Conservation (phyloP, 164 flowering plant species). For the Magnolia officinalis region DNA sequence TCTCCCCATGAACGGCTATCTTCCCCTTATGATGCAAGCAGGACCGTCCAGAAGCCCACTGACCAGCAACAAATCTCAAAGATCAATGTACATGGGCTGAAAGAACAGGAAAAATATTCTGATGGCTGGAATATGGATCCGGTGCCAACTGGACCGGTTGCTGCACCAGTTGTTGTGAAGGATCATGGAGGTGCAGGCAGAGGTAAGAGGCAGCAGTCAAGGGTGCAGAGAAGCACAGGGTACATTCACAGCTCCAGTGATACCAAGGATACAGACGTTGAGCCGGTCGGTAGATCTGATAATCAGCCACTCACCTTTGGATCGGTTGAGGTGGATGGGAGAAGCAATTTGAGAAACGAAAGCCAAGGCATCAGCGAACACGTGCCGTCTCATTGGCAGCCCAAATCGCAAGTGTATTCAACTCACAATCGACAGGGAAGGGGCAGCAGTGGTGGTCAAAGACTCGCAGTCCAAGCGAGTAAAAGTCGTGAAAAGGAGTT, state of each 20-base stretch:
- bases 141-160: conserved; percentile 18
- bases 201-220: conserved; percentile 48
- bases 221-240: conserved; percentile 33
- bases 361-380: conserved; percentile 39
- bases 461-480: conserved; percentile 22
- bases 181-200: conserved; percentile 45
- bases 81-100: conserved; percentile 25
- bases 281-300: conserved; percentile 19
- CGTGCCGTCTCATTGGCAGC: conserved; percentile 71
- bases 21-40: conserved; percentile 17
- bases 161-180: conserved; percentile 26
- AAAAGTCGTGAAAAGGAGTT: conserved; percentile 32
- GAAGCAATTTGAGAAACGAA: conserved; percentile 31
- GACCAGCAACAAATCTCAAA: conserved; percentile 28
- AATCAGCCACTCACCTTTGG: conserved; percentile 27
- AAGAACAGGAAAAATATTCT: conserved; percentile 21
- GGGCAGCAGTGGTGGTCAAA: conserved; percentile 31
- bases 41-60: conserved; percentile 23
- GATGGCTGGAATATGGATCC: conserved; percentile 24
- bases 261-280: conserved; percentile 27
- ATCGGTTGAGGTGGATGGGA: conserved; percentile 34
- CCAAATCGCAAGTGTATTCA: conserved; percentile 47
- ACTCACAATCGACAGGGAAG: conserved; percentile 35
- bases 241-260: conserved; percentile 26
- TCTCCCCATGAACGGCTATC: conserved; percentile 30